These are phyloP conservation scores for Vigna radiata DNA, from an alignment of 306 rosid species.

Conservation along the genomic window DNA sequence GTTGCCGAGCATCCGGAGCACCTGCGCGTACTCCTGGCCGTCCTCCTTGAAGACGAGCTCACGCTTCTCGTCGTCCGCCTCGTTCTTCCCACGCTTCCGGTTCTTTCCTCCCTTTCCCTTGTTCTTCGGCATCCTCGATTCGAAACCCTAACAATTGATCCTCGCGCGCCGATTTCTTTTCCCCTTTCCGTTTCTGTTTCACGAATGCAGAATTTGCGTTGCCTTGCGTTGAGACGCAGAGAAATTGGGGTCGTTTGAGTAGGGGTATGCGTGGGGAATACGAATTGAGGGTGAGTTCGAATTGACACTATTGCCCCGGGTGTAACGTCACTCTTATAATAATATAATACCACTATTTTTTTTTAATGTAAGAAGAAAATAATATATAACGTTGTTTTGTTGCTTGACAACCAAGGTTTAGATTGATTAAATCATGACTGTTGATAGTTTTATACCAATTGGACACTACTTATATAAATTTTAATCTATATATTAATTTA, in stretches of 20 bases:
- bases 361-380: no score
- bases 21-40: slow-evolving; percentile 71
- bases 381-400: no score
- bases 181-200: background rate
- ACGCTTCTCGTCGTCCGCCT: slow-evolving; percentile 65
- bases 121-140: slow-evolving; percentile 62
- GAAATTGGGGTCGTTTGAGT: background rate
- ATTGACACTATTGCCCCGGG: background rate
- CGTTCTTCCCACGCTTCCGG: slow-evolving; percentile 71
- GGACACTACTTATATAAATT: no score
- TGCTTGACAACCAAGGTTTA: no score
- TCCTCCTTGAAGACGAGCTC: slow-evolving; percentile 74
- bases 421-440: no score
- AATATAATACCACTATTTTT: no score
- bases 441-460: no score
- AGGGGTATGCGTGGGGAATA: background rate
- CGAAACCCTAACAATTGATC: background rate
- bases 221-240: background rate
- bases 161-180: background rate
- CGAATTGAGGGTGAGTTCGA: background rate
- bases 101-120: slow-evolving; percentile 81
- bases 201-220: background rate
- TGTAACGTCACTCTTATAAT: background rate
- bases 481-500: no score
- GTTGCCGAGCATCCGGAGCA: slow-evolving; percentile 61